Base-by-base conservation (phyloP, 257 asterid genomes). In the Forsythia viridissima region DNA sequence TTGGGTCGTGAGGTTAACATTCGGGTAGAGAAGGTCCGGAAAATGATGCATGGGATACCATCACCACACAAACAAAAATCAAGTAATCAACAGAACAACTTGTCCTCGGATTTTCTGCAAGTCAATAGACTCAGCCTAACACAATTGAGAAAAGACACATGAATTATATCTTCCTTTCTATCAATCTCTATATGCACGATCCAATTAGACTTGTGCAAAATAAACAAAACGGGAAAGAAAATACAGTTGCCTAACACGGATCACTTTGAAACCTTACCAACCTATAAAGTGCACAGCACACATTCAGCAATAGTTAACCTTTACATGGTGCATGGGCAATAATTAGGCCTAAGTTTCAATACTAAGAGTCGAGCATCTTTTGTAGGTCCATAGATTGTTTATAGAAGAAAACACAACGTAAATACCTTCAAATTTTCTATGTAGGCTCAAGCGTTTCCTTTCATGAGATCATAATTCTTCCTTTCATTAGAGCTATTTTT, bases 1-100 rank as follows among this genome's bases (percentile, higher is more conserved):
- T n/a, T n/a, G n/a, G n/a, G n/a, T n/a, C n/a, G n/a, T n/a, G n/a
- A 40, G 71, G 80, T 41, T 38, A 72, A 68, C 77, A 76, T 52
- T 72, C 39, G 8, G 41, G 30, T 44, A 48, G 44, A 72, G 66
- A 34, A 51, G n/a, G 71, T 48, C 41, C 3, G 15, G 41, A 71
- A 75, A 55, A 69, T 6, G 51, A n/a, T 7, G 67, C 36, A 77
- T 78, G 72, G 77, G 75, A 10, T 75, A 48, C 65, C 61, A 21
- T 39, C 55, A 41, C 13, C 36, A 11, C 3, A 18, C 79, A 37
- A 51, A 21, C 41, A 4, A 21, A 21, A 55, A 46, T 69, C 34
- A 30, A 30, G 34, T 30, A 30, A 30, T 30, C 36, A 59, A 66
- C 69, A 71, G 20, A 66, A 77, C 39, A 71, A 18, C 43, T 44